Conservation (phyloP, 176 grass and related monocot species). For the Bolboschoenus planiculmis region DNA sequence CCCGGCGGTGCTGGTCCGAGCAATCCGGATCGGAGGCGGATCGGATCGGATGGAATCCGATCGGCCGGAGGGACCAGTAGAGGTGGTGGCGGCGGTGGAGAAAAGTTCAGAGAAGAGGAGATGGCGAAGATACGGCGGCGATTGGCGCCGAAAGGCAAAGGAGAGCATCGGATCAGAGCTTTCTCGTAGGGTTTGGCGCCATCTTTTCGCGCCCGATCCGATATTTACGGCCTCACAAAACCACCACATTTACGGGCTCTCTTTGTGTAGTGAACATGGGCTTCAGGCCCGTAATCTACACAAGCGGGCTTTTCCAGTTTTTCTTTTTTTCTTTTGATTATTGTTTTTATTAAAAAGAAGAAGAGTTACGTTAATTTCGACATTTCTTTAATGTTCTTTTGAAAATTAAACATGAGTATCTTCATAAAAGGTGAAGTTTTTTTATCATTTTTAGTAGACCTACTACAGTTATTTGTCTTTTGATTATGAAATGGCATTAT, state of each 20-base stretch:
- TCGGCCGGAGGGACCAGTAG: slow-evolving; percentile 4
- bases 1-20: slow-evolving; percentile 48
- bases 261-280: not conserved
- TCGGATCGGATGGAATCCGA: not conserved
- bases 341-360: too few species aligned
- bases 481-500: too few species aligned
- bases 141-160: not conserved
- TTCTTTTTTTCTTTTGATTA: too few species aligned
- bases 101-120: not conserved
- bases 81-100: slow-evolving; percentile 23
- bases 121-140: not conserved
- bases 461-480: too few species aligned
- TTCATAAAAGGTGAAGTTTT: too few species aligned
- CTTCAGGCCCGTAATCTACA: not conserved
- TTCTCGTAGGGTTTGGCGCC: not conserved
- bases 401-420: too few species aligned
- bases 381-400: too few species aligned
- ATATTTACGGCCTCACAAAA: not conserved
- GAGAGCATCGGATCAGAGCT: slow-evolving; percentile 1
- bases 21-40: slow-evolving; percentile 59
- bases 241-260: not conserved
- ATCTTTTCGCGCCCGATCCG: not conserved
- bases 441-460: too few species aligned
- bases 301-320: too few species aligned
- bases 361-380: too few species aligned